Conservation (phyloP, 768 basidiomycete species). For the Naematelia aurantialba region DNA sequence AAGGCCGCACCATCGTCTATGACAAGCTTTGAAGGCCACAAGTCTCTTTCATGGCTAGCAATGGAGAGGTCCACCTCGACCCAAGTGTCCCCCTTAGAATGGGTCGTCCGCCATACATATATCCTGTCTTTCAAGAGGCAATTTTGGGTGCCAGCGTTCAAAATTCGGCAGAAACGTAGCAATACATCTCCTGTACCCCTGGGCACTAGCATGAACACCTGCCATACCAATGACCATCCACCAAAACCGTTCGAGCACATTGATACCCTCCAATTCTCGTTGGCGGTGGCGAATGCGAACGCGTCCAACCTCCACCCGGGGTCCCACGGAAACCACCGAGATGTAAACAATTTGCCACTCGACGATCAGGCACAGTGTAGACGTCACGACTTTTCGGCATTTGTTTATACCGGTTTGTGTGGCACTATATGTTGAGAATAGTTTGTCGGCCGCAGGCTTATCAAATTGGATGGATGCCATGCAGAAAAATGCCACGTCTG, state of each 20-base stretch:
- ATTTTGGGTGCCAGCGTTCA: too few relatives aligned
- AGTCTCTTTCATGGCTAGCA: not conserved
- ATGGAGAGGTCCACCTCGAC: not conserved
- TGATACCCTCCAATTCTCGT: not conserved
- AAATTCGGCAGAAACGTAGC: too few relatives aligned
- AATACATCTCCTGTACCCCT: too few relatives aligned
- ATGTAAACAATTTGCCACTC: conserved; percentile 2
- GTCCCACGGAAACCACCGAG: not conserved
- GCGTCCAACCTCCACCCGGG: not conserved
- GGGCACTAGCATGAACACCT: too few relatives aligned
- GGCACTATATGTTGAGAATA: too few relatives aligned
- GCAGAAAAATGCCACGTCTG: too few relatives aligned
- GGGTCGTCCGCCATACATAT: too few relatives aligned
- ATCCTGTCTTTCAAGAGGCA: too few relatives aligned
- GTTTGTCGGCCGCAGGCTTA: not conserved
- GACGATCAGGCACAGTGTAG: conserved; percentile 19
- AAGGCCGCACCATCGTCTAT: not conserved
- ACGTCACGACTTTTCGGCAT: not conserved
- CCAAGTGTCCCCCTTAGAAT: not conserved
- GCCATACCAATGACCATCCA: not conserved
- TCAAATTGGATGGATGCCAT: not conserved
- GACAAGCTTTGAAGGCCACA: not conserved
- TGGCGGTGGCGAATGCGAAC: not conserved
- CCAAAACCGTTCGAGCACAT: not conserved
- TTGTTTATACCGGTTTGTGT: not conserved